Conservation (phyloP, 2,329 filamentous ascomycete genomes). For the Penicillium sp. region DNA sequence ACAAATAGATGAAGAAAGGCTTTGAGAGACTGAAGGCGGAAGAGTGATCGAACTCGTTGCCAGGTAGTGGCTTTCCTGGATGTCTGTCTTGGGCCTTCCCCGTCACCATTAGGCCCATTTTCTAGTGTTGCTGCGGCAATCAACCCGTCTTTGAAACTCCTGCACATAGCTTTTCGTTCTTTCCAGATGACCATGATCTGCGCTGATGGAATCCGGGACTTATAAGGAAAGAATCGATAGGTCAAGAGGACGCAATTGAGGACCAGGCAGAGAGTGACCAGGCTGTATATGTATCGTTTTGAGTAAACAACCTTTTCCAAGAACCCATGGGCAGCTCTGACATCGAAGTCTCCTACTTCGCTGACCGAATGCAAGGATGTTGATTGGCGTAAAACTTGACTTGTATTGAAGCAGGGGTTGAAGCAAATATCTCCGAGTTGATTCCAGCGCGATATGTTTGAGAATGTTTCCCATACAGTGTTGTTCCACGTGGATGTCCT, state of each 20-base stretch:
- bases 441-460: conserved; percentile 19
- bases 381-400: conserved; percentile 27
- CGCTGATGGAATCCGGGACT: conserved; percentile 27
- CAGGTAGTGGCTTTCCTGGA: neutral
- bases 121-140: neutral
- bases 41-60: conserved; percentile 3
- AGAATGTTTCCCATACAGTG: conserved; percentile 32
- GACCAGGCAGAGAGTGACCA: conserved; percentile 27
- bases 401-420: conserved; percentile 36
- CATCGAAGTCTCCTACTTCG: conserved; percentile 3
- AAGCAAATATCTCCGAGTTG: conserved; percentile 31
- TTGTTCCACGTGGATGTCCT: conserved; percentile 31
- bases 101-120: neutral
- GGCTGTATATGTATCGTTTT: conserved; percentile 30
- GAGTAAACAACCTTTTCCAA: conserved; percentile 23
- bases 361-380: conserved; percentile 20
- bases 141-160: conserved; percentile 19
- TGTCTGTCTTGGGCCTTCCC: neutral
- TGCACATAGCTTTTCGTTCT: conserved; percentile 21
- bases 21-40: conserved; percentile 13
- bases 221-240: conserved; percentile 25
- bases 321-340: conserved; percentile 13
- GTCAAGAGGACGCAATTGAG: conserved; percentile 27
- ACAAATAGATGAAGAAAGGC: conserved; percentile 12
- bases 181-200: conserved; percentile 27